Evolutionary conservation across 2,329 filamentous ascomycete species (phyloP).

Genomic region (Ascosphaera apis): DNA sequence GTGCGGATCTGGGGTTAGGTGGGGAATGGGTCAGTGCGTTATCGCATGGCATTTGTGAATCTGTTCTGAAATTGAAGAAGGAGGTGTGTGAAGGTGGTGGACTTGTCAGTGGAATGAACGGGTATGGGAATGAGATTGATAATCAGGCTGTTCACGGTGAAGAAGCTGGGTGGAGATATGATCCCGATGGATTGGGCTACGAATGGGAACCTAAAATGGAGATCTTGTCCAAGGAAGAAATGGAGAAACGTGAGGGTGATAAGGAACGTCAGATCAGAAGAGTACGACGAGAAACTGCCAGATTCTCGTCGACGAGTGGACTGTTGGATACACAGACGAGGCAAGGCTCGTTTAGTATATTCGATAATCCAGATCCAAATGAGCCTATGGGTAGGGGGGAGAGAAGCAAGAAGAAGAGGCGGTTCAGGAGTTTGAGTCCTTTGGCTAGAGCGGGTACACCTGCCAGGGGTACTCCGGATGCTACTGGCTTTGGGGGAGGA

Average conservation of each 20-base stretch:
- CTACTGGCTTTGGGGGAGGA: constrained; percentile 45
- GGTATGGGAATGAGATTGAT: constrained; percentile 47
- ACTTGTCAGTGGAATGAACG: constrained; percentile 50
- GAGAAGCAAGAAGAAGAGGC: constrained; percentile 80
- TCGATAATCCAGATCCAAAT: constrained; percentile 28
- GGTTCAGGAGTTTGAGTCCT: constrained; percentile 75
- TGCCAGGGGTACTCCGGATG: constrained; percentile 58
- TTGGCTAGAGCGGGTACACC: constrained; percentile 45
- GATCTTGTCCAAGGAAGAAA: constrained; percentile 74
- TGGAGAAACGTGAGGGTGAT: constrained; percentile 89
- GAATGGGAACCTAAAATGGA: constrained; percentile 72
- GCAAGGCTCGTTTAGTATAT: constrained; percentile 31
- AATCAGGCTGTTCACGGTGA: constrained; percentile 65
- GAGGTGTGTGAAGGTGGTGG: constrained; percentile 86
- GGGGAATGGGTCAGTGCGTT: constrained; percentile 90
- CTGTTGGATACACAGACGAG: constrained; percentile 54
- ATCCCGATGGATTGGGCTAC: constrained; percentile 67
- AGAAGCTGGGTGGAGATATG: constrained; percentile 90
- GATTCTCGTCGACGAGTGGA: constrained; percentile 68
- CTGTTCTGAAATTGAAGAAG: constrained; percentile 78
- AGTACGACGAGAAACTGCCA: constrained; percentile 69
- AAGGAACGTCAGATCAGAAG: constrained; percentile 75
- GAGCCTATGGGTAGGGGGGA: constrained; percentile 80
- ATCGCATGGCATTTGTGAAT: constrained; percentile 92
- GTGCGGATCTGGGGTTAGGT: constrained; percentile 67